Conservation (phyloP, 176 grass and related monocot species). For the Aegilops bicornis region DNA sequence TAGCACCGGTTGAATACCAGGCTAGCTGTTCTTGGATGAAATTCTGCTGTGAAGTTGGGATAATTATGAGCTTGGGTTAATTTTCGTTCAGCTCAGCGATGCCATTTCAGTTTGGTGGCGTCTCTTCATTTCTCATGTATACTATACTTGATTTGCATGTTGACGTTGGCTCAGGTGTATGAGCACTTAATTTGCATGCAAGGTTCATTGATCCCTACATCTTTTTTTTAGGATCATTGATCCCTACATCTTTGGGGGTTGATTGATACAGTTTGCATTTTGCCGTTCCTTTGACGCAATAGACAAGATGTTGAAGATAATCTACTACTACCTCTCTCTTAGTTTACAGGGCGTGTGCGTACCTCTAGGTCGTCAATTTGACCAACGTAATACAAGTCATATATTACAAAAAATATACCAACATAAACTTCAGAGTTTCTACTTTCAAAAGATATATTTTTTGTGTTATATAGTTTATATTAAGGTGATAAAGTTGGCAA, state of each 20-base stretch:
- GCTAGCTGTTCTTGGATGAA: background rate
- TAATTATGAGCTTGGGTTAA: background rate
- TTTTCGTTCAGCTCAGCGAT: background rate
- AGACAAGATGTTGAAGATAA: background rate
- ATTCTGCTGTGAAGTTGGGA: background rate
- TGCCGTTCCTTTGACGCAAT: background rate
- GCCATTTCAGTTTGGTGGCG: background rate
- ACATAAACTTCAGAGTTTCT: too few species aligned
- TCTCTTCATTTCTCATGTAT: background rate
- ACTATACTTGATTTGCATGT: background rate
- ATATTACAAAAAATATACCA: too few species aligned
- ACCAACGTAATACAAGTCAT: too few species aligned
- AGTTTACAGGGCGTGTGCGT: too few species aligned
- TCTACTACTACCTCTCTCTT: too few species aligned
- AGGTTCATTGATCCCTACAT: background rate
- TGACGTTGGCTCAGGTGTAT: background rate
- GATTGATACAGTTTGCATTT: background rate
- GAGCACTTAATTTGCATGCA: background rate
- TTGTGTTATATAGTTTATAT: too few species aligned
- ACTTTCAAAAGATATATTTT: too few species aligned
- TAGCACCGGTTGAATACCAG: too few species aligned
- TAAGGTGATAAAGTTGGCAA: too few species aligned
- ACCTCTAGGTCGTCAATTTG: too few species aligned
- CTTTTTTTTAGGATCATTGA: background rate
- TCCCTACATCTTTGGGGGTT: background rate